phyloP scores from a whole-genome alignment of 2,329 filamentous ascomycete species.

The Aspergillus latus region DNA sequence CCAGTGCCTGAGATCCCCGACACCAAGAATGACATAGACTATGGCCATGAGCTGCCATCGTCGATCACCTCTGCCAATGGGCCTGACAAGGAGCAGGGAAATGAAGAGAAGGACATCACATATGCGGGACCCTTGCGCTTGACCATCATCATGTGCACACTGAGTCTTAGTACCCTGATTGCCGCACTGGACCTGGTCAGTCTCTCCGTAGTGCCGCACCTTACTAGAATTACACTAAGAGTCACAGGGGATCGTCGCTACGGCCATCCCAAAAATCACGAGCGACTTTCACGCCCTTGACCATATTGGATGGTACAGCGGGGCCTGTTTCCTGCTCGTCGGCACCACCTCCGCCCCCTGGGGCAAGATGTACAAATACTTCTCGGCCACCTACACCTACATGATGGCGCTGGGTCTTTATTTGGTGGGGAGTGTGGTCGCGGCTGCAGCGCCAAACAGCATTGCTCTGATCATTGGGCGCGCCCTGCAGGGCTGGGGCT shows the following conservation, averaged over 20 bases:
- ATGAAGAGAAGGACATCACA: neutral
- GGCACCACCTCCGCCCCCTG: neutral
- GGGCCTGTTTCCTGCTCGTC: neutral
- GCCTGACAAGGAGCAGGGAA: neutral
- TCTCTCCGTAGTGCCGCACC: neutral
- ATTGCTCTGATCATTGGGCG: neutral
- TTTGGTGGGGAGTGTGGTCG: neutral
- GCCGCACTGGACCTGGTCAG: neutral
- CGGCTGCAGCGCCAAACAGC: neutral
- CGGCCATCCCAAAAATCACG: neutral
- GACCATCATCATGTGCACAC: neutral
- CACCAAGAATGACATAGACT: neutral
- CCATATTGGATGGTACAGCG: neutral
- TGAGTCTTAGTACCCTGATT: neutral
- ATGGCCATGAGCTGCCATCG: neutral
- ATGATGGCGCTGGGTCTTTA: neutral
- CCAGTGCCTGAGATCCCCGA: neutral
- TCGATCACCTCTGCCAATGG: neutral
- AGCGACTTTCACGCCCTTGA: neutral
- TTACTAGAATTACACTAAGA: neutral
- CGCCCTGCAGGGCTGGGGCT: neutral
- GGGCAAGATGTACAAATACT: conserved; percentile 1
- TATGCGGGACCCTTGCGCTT: neutral
- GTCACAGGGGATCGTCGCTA: neutral
- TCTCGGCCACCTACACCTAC: neutral